Evolutionary conservation across 2,329 filamentous ascomycete species (phyloP).

Genomic region (Coniochaeta pulveracea): DNA sequence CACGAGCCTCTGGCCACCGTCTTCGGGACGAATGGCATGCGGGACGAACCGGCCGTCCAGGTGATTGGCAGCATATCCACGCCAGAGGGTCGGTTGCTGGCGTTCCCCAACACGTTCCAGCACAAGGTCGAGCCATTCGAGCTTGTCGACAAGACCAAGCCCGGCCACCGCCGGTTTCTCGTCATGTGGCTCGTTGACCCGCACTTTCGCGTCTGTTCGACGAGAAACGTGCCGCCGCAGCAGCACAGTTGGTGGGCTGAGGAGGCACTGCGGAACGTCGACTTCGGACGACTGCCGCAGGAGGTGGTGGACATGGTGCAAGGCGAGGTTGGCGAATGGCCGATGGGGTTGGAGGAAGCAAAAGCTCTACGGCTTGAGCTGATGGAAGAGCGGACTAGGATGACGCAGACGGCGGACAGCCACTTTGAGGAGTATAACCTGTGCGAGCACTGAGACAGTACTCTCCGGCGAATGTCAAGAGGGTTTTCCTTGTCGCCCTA

Average conservation of each 20-base stretch:
- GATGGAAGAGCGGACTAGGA: constrained; percentile 6
- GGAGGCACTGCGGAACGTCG: constrained; percentile 2
- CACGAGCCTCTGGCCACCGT: constrained; percentile 19
- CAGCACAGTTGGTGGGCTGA: constrained; percentile 26
- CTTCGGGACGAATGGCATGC: constrained; percentile 21
- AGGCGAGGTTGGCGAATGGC: constrained; percentile 5
- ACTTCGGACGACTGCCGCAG: constrained; percentile 4
- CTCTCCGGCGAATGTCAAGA: too few species aligned
- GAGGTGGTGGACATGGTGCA: constrained; percentile 5
- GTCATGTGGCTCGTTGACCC: constrained; percentile 53
- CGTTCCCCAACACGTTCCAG: constrained; percentile 44
- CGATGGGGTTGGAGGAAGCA: constrained; percentile 8
- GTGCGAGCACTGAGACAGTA: constrained; percentile 7
- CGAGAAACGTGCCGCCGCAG: constrained; percentile 32
- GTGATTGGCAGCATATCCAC: constrained; percentile 35
- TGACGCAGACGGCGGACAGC: constrained; percentile 2
- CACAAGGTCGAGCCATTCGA: constrained; percentile 39
- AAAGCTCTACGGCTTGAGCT: constrained; percentile 7
- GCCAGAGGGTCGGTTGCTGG: constrained; percentile 33
- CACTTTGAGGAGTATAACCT: constrained; percentile 7
- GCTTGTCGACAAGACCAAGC: constrained; percentile 35
- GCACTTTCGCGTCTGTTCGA: constrained; percentile 27
- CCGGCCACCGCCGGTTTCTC: constrained; percentile 48
- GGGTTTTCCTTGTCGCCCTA: too few species aligned
- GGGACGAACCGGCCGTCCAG: constrained; percentile 24